These are phyloP conservation scores for Paramecium biaurelia DNA, from an alignment of 73 alveolate genomes.

Conservation along the genomic window DNA sequence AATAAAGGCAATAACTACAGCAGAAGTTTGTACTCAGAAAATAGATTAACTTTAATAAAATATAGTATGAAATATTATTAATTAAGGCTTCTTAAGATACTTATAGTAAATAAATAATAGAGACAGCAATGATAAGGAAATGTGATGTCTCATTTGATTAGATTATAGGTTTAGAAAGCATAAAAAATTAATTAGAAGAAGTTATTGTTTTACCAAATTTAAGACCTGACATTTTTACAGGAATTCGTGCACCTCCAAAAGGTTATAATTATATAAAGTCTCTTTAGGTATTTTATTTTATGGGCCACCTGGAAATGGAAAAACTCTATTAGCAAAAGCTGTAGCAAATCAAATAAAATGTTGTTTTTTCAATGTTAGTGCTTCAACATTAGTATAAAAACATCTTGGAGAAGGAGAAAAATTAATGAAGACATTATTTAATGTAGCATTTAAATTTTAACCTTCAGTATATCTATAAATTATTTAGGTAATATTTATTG, in stretches of 20 bases:
- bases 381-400: conserved; percentile 89
- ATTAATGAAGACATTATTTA: conserved; percentile 87
- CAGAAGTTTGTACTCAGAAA: not conserved
- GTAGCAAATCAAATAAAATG: conserved; percentile 84
- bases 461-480: conserved; percentile 94
- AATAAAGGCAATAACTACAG: not conserved
- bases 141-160: conserved; percentile 89
- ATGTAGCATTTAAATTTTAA: conserved; percentile 91
- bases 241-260: conserved; percentile 97
- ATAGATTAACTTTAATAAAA: not conserved
- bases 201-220: conserved; percentile 95
- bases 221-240: conserved; percentile 97
- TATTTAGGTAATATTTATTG: conserved; percentile 91
- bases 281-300: conserved; percentile 86
- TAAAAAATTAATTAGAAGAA: conserved; percentile 93
- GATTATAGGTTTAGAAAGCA: conserved; percentile 97
- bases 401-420: conserved; percentile 99
- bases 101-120: not conserved
- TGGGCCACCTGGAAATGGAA: conserved; percentile 99
- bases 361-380: conserved; percentile 90
- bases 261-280: conserved; percentile 55
- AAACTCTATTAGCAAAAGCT: conserved; percentile 97
- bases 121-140: conserved; percentile 49
- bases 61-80: not conserved
- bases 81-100: not conserved